phyloP scores from a whole-genome alignment of 1,284 basidiomycete species.

The Sporisorium graminicola region DNA sequence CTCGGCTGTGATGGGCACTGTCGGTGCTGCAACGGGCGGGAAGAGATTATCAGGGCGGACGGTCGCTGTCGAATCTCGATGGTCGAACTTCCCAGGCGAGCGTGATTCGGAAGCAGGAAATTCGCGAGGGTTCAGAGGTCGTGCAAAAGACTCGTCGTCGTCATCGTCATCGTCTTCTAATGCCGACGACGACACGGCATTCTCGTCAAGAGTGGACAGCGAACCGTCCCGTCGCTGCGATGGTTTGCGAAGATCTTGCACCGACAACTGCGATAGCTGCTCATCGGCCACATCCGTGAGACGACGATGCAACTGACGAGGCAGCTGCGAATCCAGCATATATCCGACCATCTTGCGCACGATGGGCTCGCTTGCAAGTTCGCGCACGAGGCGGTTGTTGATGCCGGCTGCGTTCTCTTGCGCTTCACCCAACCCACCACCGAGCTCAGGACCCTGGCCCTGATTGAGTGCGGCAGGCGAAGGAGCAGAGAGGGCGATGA shows the following conservation, averaged over 20 bases:
- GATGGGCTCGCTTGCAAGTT: slow-evolving; percentile 83
- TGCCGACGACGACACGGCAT: slow-evolving; percentile 46
- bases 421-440: slow-evolving; percentile 42
- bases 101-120: slow-evolving; percentile 53
- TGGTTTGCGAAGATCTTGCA: slow-evolving; percentile 33
- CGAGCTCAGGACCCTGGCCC: slow-evolving; percentile 67
- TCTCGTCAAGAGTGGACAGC: slow-evolving; percentile 35
- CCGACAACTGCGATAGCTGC: slow-evolving; percentile 47
- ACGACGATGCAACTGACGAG: slow-evolving; percentile 41
- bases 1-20: slow-evolving; percentile 72
- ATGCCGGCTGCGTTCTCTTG: slow-evolving; percentile 54
- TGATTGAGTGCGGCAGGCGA: slow-evolving; percentile 76
- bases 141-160: slow-evolving; percentile 54
- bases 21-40: slow-evolving; percentile 56
- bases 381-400: slow-evolving; percentile 85
- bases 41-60: slow-evolving; percentile 56
- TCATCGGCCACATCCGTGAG: slow-evolving; percentile 55
- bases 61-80: slow-evolving; percentile 64
- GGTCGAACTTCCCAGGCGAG: slow-evolving; percentile 38
- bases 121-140: slow-evolving; percentile 53
- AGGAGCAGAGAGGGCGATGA: slow-evolving; percentile 93
- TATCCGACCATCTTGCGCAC: slow-evolving; percentile 81
- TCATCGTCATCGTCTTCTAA: slow-evolving; percentile 67
- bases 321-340: slow-evolving; percentile 77
- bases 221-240: slow-evolving; percentile 28